A percentile compares a stretch with the other conserved stretches of the same genome.
Evolutionary conservation across 441 rosid species (phyloP).

Genomic region (Raphanus hybrid): DNA sequence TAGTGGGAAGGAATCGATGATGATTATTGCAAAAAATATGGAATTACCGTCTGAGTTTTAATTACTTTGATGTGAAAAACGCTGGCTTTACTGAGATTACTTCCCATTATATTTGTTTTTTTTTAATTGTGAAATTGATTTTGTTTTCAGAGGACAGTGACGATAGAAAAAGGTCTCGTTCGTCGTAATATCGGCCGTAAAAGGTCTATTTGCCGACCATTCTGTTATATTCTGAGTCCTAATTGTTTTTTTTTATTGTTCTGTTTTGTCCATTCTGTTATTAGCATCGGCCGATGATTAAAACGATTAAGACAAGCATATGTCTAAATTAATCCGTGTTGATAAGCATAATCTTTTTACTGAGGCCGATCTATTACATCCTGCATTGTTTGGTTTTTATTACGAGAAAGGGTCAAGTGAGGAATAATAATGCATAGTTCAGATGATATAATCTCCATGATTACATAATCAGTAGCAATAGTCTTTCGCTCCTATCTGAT

Average conservation of each 20-base stretch:
- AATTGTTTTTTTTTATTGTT: background rate
- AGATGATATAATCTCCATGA: constrained; percentile 14
- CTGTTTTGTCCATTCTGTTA: background rate
- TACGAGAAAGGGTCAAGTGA: background rate
- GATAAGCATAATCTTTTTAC: constrained; percentile 80
- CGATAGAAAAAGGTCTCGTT: constrained; percentile 85
- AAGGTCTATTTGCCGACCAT: constrained; percentile 71
- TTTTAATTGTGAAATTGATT: background rate
- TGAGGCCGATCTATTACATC: constrained; percentile 56
- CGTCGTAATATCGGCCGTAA: constrained; percentile 79
- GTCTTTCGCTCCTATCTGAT: constrained; percentile 99
- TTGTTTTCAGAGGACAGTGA: constrained; percentile 57
- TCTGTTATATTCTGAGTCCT: constrained; percentile 84
- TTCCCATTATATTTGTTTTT: background rate
- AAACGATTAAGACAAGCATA: constrained; percentile 76
- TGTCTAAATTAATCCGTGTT: constrained; percentile 68
- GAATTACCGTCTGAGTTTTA: constrained; percentile 43
- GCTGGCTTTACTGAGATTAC: constrained; percentile 36
- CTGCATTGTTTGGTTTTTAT: background rate
- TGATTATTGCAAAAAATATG: constrained; percentile 39
- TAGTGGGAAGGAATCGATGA: constrained; percentile 18
- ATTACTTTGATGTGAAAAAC: constrained; percentile 33
- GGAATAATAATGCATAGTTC: background rate
- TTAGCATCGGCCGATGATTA: constrained; percentile 65
- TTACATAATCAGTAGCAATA: constrained; percentile 2